Evolutionary conservation across 192 early-diverging fungal genomes (phyloP), one percentile per base, ranked within the genome.

Genomic region (Linnemannia elongata): DNA sequence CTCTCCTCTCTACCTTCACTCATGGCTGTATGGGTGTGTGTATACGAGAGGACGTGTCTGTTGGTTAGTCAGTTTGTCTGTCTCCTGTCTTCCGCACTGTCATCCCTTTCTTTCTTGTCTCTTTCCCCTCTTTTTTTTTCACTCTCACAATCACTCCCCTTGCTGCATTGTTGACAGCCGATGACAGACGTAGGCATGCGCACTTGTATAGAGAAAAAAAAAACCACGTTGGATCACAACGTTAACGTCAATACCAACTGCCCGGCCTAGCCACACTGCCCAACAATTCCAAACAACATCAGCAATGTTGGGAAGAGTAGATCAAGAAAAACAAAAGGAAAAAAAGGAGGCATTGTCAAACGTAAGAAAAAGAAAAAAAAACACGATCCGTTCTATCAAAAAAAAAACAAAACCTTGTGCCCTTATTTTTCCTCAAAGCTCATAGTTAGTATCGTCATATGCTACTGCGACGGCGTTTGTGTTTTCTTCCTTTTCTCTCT

Each of bases 81-180:
- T 36, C 69, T 75, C 39, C 24, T 69, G 3, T 74, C 22, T 57
- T 69, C 55, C 27, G 57, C 45, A 42, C 60, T 33, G 60, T 76
- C 55, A 39, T 49, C 74, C 57, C 44, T 78, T 60, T 45, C 63
- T 69, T 69, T 76, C 6, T 20, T 76, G 7, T 17, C 6, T 71
- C 15, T 54, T 7, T 36, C 63, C 54, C 55, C 13, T 6, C 47
- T 47, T 57, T 60, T 35, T 60, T 36, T 52, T 3, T 22, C 22
- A 22, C 49, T 52, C 20, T 63, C 35, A 54, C 54, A 27, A 27
- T 57, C 55, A 15, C 13, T 66, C 60, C 27, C 60, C 60, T 66
- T 66, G 69, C 69, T 71, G 20, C 20, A 71, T 41, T 38, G 69
- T 42, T 71, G 69, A 42, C 20, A 41, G 20, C 13, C 55, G 17